These are phyloP conservation scores for Cicer chorassanicum DNA, from an alignment of 306 rosid species.

Conservation along the genomic window DNA sequence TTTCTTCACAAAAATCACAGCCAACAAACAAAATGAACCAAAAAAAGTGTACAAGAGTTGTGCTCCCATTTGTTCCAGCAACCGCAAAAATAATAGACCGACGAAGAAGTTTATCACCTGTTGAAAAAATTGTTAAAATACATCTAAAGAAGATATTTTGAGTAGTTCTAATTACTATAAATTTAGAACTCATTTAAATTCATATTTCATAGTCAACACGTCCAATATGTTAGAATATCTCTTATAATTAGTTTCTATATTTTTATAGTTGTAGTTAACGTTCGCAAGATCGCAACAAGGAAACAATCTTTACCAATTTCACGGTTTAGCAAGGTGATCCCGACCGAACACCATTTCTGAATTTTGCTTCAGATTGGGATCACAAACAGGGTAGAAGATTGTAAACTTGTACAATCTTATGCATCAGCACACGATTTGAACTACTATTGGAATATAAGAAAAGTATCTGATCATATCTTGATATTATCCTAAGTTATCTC, in stretches of 20 bases:
- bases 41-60: conserved; percentile 59
- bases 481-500: too few relatives aligned
- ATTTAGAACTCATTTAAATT: not conserved
- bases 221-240: not conserved
- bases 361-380: too few relatives aligned
- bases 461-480: too few relatives aligned
- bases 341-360: too few relatives aligned
- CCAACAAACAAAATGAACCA: conserved; percentile 62
- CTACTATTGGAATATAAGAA: too few relatives aligned
- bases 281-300: too few relatives aligned
- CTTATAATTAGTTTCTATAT: not conserved
- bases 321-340: too few relatives aligned
- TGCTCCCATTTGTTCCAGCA: conserved; percentile 78
- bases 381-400: too few relatives aligned
- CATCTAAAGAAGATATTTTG: conserved; percentile 2
- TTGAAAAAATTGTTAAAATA: conserved; percentile 25
- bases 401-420: too few relatives aligned
- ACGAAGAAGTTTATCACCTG: conserved; percentile 89
- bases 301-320: too few relatives aligned
- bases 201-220: not conserved
- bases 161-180: not conserved
- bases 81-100: conserved; percentile 70
- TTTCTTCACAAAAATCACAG: conserved; percentile 75
- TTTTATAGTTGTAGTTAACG: too few relatives aligned
- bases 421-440: too few relatives aligned